phyloP scores from a whole-genome alignment of 768 basidiomycete genomes.

The Phylloporus scabripes region DNA sequence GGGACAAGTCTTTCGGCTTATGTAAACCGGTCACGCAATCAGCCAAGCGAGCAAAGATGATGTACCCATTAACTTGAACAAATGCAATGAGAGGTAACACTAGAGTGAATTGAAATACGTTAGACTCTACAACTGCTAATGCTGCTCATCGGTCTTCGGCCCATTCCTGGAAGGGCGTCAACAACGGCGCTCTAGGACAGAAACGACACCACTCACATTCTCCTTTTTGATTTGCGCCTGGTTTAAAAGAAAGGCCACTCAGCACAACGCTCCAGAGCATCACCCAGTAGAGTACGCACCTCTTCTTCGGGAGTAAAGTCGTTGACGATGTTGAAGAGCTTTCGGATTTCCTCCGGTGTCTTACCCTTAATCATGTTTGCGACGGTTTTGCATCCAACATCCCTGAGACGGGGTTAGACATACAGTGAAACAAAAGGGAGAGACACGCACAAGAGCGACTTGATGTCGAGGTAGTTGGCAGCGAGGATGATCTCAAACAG shows the following conservation, averaged over 20 bases:
- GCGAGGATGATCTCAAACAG: conserved; percentile 99
- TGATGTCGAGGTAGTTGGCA: conserved; percentile 99
- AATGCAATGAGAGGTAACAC: conserved; percentile 15
- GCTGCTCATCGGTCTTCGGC: conserved; percentile 75
- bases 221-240: conserved; percentile 99
- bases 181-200: conserved; percentile 10
- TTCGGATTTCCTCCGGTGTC: conserved; percentile 98
- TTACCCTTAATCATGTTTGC: conserved; percentile 99
- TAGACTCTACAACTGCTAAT: conserved; percentile 20
- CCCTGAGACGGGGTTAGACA: conserved; percentile 42
- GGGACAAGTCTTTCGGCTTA: conserved; percentile 12
- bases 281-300: conserved; percentile 40
- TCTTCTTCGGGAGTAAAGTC: conserved; percentile 99
- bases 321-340: conserved; percentile 95
- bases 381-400: conserved; percentile 97
- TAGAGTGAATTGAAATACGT: conserved; percentile 21
- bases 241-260: conserved; percentile 8
- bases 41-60: neutral
- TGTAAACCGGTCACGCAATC: conserved; percentile 7
- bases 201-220: conserved; percentile 59
- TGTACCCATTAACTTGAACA: conserved; percentile 16
- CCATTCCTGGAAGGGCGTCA: conserved; percentile 63
- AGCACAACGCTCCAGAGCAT: conserved; percentile 1
- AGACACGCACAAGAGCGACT: conserved; percentile 80
- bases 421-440: neutral